Conservation (phyloP, 345 rosid species). For the Eucalyptus curtisii region DNA sequence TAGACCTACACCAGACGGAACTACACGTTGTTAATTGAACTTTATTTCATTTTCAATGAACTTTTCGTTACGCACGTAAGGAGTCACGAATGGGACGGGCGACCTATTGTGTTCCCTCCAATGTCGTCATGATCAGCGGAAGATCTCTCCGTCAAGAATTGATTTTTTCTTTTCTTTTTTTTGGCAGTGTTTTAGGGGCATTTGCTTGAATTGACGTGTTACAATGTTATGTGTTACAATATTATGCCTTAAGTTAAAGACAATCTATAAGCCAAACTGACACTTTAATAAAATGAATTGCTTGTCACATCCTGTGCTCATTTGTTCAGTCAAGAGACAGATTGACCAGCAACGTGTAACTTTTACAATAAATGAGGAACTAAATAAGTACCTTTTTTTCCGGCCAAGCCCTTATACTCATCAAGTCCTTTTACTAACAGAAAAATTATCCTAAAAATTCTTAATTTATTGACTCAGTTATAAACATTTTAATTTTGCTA, state of each 20-base stretch:
- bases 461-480: accelerated
- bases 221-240: neutral
- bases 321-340: neutral
- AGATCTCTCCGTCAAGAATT: neutral
- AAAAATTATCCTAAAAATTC: neutral
- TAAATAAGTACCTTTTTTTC: neutral
- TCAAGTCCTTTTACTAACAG: accelerated
- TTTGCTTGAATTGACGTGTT: neutral
- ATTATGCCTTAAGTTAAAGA: neutral
- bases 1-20: neutral
- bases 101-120: neutral
- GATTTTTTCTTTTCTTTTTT: neutral
- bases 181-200: neutral
- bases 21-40: neutral
- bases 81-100: neutral
- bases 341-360: neutral
- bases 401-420: neutral
- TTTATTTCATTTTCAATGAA: neutral
- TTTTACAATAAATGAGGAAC: neutral
- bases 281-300: neutral
- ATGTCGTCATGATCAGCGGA: neutral
- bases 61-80: neutral
- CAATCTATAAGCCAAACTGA: neutral
- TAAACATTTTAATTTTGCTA: neutral
- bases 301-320: neutral